These are phyloP conservation scores for Citrullus amarus DNA, from an alignment of 306 rosid genomes.

Conservation along the genomic window DNA sequence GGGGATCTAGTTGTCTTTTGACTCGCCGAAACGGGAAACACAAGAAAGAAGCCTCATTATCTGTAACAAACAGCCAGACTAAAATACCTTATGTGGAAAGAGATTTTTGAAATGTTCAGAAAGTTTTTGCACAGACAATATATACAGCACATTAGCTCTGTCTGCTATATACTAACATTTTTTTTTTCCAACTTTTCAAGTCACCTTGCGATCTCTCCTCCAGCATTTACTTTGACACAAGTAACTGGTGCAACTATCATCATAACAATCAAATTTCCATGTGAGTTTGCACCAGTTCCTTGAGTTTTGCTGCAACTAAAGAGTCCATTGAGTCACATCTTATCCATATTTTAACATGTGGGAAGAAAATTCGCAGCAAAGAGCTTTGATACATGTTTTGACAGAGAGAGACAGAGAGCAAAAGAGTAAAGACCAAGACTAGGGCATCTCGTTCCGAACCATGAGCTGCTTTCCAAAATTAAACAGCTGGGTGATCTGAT, in stretches of 20 bases:
- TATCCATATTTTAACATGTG: conserved; percentile 39
- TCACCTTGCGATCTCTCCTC: conserved; percentile 4
- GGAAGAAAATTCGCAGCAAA: conserved; percentile 32
- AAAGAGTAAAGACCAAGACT: conserved; percentile 1
- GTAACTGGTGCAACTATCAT: conserved; percentile 14
- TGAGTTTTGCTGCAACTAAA: conserved; percentile 40
- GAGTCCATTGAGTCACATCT: conserved; percentile 31
- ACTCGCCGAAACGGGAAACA: neutral
- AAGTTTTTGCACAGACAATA: conserved; percentile 7
- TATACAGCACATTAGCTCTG: conserved; percentile 12
- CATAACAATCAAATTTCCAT: conserved; percentile 28
- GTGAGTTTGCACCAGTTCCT: conserved; percentile 16
- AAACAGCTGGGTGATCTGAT: conserved; percentile 17
- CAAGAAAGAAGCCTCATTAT: neutral
- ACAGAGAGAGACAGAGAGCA: conserved; percentile 6
- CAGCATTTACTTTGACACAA: neutral
- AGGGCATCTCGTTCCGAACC: conserved; percentile 14
- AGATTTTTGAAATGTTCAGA: conserved; percentile 4
- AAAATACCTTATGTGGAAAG: neutral
- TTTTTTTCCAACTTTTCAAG: neutral
- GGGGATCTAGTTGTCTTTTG: neutral
- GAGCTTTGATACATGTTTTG: conserved; percentile 28
- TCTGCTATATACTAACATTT: conserved; percentile 6
- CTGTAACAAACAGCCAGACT: neutral
- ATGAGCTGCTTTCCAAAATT: conserved; percentile 31